Conservation (phyloP, 1,284 basidiomycete genomes). For the Cutaneotrichosporon daszewskae region DNA sequence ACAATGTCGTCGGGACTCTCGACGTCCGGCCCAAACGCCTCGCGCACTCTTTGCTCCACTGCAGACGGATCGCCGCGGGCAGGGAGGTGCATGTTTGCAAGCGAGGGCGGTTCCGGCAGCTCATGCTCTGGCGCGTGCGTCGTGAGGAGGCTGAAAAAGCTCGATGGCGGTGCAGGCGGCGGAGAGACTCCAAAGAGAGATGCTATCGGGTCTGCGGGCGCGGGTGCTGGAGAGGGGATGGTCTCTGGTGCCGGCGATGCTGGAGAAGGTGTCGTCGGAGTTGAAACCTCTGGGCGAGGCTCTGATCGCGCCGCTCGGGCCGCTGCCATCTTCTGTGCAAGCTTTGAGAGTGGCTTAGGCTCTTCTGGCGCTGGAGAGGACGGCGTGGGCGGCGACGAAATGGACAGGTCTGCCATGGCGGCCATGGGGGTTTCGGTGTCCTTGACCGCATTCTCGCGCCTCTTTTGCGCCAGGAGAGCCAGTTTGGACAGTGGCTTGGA, state of each 20-base stretch:
- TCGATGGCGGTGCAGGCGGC: constrained; percentile 18
- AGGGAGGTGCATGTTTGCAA: constrained; percentile 28
- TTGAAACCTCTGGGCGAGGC: neutral
- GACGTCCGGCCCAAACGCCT: constrained; percentile 30
- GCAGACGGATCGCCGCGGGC: constrained; percentile 24
- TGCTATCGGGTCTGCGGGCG: neutral
- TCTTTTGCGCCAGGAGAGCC: constrained; percentile 60
- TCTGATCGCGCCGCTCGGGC: constrained; percentile 32
- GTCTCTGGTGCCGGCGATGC: neutral
- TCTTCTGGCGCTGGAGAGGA: constrained; percentile 2
- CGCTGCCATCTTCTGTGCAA: constrained; percentile 53
- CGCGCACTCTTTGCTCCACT: constrained; percentile 27
- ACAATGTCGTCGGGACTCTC: constrained; percentile 55
- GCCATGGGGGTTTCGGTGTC: constrained; percentile 5
- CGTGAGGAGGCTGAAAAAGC: constrained; percentile 44
- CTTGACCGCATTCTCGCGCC: constrained; percentile 47
- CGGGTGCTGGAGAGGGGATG: constrained; percentile 4
- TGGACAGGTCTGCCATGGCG: too few species aligned
- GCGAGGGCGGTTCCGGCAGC: constrained; percentile 9
- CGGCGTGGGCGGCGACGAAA: constrained; percentile 1
- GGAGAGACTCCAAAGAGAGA: constrained; percentile 2
- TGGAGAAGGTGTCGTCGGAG: neutral
- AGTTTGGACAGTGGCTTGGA: constrained; percentile 59
- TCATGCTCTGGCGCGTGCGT: constrained; percentile 10
- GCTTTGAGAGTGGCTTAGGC: constrained; percentile 51